Evolutionary conservation across 2,329 filamentous ascomycete genomes (phyloP).

Genomic region (Elsinoe fawcettii): DNA sequence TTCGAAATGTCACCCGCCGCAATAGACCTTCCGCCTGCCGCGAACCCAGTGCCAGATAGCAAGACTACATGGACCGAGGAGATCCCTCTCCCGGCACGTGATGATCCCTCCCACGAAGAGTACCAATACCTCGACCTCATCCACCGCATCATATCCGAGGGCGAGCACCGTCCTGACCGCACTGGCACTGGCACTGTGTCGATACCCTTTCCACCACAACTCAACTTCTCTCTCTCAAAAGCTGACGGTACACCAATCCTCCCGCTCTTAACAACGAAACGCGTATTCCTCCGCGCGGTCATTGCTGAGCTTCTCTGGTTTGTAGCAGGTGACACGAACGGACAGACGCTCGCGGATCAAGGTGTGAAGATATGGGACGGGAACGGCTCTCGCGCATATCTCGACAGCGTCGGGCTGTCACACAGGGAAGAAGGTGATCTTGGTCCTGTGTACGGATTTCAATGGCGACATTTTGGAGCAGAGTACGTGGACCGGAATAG

Average conservation of each 20-base stretch:
- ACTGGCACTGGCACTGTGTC: slow-evolving; percentile 91
- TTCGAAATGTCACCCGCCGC: slow-evolving; percentile 27
- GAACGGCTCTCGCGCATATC: slow-evolving; percentile 83
- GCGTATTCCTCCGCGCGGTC: slow-evolving; percentile 86
- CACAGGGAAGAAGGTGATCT: slow-evolving; percentile 83
- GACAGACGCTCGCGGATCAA: slow-evolving; percentile 62
- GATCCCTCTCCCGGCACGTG: slow-evolving; percentile 22
- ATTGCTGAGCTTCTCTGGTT: slow-evolving; percentile 96
- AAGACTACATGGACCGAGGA: slow-evolving; percentile 19
- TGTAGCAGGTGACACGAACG: slow-evolving; percentile 74
- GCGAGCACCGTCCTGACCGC: slow-evolving; percentile 83
- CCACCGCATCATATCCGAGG: slow-evolving; percentile 68
- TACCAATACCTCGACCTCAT: slow-evolving; percentile 89
- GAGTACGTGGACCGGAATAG: slow-evolving; percentile 70
- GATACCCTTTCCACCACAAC: slow-evolving; percentile 75
- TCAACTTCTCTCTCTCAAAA: slow-evolving; percentile 76
- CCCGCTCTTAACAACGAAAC: slow-evolving; percentile 93
- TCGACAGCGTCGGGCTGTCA: slow-evolving; percentile 73
- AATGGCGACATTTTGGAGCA: slow-evolving; percentile 97
- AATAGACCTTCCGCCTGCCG: slow-evolving; percentile 25
- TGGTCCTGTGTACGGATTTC: slow-evolving; percentile 94
- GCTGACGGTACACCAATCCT: slow-evolving; percentile 56
- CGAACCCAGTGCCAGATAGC: slow-evolving; percentile 22
- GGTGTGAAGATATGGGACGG: slow-evolving; percentile 98
- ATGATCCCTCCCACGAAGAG: slow-evolving; percentile 61